Evolutionary conservation across 495 filamentous ascomycete genomes (phyloP).

Genomic region (Penicillium chermesinum): DNA sequence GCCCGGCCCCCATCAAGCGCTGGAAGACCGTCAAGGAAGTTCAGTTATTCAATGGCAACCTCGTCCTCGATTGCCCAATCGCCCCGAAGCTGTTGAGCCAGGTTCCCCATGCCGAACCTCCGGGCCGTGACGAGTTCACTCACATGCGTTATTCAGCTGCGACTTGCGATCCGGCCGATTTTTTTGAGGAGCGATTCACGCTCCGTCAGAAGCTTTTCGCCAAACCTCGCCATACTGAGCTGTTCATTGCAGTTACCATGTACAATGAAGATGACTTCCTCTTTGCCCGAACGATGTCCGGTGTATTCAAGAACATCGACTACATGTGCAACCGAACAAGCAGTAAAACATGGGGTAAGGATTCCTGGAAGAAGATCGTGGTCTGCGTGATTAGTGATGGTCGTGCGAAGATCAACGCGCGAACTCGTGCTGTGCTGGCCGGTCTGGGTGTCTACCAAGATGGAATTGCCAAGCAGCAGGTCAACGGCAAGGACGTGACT

Average conservation of each 20-base stretch:
- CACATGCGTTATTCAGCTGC: slow-evolving; percentile 98
- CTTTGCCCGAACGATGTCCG: slow-evolving; percentile 93
- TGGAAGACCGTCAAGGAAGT: slow-evolving; percentile 99
- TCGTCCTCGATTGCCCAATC: slow-evolving; percentile 95
- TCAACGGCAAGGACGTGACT: slow-evolving; percentile 94
- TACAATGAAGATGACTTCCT: slow-evolving; percentile 98
- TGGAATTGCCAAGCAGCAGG: slow-evolving; percentile 96
- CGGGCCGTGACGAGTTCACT: slow-evolving; percentile 93
- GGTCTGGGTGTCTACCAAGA: slow-evolving; percentile 97
- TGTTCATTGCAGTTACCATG: slow-evolving; percentile 99
- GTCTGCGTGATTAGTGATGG: slow-evolving; percentile 98
- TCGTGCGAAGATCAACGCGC: slow-evolving; percentile 94
- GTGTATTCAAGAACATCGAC: slow-evolving; percentile 97
- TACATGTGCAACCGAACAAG: slow-evolving; percentile 88
- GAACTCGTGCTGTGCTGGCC: slow-evolving; percentile 84
- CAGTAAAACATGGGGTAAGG: slow-evolving; percentile 97
- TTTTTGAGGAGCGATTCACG: slow-evolving; percentile 84
- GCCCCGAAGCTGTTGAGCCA: slow-evolving; percentile 82
- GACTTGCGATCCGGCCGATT: slow-evolving; percentile 89
- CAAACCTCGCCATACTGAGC: slow-evolving; percentile 87
- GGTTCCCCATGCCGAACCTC: slow-evolving; percentile 71
- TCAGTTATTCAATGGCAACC: slow-evolving; percentile 90
- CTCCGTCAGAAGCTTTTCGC: slow-evolving; percentile 91
- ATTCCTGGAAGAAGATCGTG: slow-evolving; percentile 99
- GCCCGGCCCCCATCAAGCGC: slow-evolving; percentile 69